These are phyloP conservation scores for Vanrija sp. DNA, from an alignment of 1,284 basidiomycete genomes.

Conservation along the genomic window DNA sequence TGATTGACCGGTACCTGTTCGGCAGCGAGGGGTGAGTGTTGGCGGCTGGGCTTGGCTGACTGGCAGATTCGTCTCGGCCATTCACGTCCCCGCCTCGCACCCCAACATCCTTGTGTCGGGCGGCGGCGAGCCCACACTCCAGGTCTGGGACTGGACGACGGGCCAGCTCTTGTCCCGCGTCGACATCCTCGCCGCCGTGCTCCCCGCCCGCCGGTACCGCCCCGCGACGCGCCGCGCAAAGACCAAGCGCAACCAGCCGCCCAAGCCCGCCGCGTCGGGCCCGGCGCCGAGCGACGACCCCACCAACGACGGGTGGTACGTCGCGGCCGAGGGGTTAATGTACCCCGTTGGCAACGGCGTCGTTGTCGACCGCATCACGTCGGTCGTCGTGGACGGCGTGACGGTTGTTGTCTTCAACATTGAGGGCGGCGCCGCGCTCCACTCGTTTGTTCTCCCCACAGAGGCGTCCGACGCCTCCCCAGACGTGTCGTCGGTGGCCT, in stretches of 20 bases:
- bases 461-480: slow-evolving; percentile 7
- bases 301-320: slow-evolving; percentile 31
- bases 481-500: slow-evolving; percentile 23
- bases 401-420: slow-evolving; percentile 44
- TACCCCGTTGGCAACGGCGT: slow-evolving; percentile 44
- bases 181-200: slow-evolving; percentile 56
- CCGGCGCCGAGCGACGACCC: slow-evolving; percentile 12
- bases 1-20: slow-evolving; percentile 77
- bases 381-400: slow-evolving; percentile 21
- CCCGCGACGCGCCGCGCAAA: slow-evolving; percentile 33
- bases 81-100: slow-evolving; percentile 61
- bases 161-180: slow-evolving; percentile 59
- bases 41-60: slow-evolving; percentile 1
- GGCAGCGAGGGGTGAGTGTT: slow-evolving; percentile 69
- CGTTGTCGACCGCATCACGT: slow-evolving; percentile 40
- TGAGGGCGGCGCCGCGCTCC: slow-evolving; percentile 43
- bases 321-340: slow-evolving; percentile 34
- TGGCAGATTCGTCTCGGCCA: slow-evolving; percentile 70
- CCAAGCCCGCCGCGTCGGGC: slow-evolving; percentile 18
- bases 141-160: slow-evolving; percentile 73
- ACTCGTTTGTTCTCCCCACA: slow-evolving; percentile 31
- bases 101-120: slow-evolving; percentile 65
- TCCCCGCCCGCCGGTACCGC: slow-evolving; percentile 60
- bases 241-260: slow-evolving; percentile 16
- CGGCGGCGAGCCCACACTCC: slow-evolving; percentile 75